phyloP scores from a whole-genome alignment of 1,284 basidiomycete genomes.

The Puccinia brachypodii region DNA sequence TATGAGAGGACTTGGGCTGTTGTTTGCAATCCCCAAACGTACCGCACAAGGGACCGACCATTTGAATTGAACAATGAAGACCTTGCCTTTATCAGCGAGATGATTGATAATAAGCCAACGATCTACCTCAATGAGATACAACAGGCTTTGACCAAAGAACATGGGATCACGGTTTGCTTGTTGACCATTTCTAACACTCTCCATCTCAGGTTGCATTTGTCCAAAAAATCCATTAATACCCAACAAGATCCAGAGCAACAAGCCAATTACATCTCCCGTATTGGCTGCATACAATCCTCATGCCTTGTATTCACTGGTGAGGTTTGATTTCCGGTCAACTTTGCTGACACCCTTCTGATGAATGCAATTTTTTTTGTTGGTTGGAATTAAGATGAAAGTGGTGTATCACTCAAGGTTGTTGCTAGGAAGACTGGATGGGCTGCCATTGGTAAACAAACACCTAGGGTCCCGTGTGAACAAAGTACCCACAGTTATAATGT shows the following conservation, averaged over 20 bases:
- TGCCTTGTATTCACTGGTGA: constrained; percentile 4
- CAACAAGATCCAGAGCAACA: not conserved
- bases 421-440: no score
- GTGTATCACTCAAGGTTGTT: no score
- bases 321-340: no score
- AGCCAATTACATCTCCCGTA: not conserved
- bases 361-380: no score
- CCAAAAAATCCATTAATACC: not conserved
- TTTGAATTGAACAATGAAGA: not conserved
- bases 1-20: not conserved
- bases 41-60: not conserved
- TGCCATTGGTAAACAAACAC: no score
- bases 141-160: not conserved
- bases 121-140: not conserved
- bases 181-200: not conserved
- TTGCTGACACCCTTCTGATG: no score
- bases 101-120: not conserved
- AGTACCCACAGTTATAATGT: no score
- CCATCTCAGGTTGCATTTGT: not conserved
- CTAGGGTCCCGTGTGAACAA: no score
- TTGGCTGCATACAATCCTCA: not conserved
- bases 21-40: not conserved
- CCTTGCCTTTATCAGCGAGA: not conserved
- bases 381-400: no score
- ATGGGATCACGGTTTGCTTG: not conserved